Evolutionary conservation across 192 early-diverging fungal species (phyloP), one percentile per base, ranked within the genome.

Genomic region (Podila epicladia): DNA sequence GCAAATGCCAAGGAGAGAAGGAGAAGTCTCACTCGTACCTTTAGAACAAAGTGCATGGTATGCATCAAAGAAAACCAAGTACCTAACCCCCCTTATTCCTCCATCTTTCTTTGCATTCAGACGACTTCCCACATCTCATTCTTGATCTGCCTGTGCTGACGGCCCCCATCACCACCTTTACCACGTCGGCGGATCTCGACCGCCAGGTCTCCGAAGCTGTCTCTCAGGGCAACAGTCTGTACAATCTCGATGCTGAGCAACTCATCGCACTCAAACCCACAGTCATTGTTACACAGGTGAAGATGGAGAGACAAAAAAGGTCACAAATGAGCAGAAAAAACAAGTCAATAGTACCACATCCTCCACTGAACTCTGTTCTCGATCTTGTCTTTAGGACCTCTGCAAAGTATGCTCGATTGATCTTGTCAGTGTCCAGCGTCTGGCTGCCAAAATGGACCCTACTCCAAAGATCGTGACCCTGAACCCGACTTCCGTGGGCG

Each of bases 361-460:
- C n/a, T 20, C 38, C 15, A 6, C 17, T 64, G 8, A n/a, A 45
- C 41, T 12, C 15, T 45, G 41, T 45, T 45, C 17, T 45, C 9
- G 9, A 32, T 32, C 29, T 0, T 22, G 1, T 60, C 13, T 33
- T 15, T 74, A 87, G 85, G 85, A 86, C 45, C 82, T 88, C 12
- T 88, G 87, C 62, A 74, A 86, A 37, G 87, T 88, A 7, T 88
- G 87, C 41, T 86, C 87, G 13, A 85, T 88, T 31, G 87, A 88
- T 69, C 62, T 88, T 24, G 79, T 82, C 31, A 87, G 75, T 19
- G 87, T 88, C 1, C 84, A 88, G 69, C 80, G 83, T 28, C 58
- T 85, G 7, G 87, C 82, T 17, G 74, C 69, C 51, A 85, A 78
- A 38, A 78, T 88, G 82, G 50, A 77, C 32, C 87, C 87, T 35